Base-by-base conservation (phyloP, 2,329 filamentous ascomycete species). In the Monosporascus sp. region DNA sequence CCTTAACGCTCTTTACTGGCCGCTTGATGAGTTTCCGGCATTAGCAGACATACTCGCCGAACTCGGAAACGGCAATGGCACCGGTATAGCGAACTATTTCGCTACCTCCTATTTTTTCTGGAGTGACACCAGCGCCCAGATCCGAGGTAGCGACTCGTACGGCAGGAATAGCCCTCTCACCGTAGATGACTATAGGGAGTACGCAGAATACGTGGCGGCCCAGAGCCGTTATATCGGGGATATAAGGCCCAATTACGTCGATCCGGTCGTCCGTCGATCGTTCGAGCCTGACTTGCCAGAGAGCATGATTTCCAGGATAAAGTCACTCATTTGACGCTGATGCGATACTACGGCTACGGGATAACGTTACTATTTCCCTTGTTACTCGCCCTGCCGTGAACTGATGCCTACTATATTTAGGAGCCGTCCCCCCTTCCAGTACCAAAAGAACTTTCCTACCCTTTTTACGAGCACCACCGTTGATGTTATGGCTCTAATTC, bases 381-480 rank as follows among this genome's bases (percentile, higher is more conserved):
- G 31, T 34, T 34, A 34, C 31, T 14, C 31, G 11, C 9, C 14
- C 14, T 14, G 31, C 31, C 31, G 31, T 34, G 31, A 5, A 5
- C 31, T 34, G 14, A 34, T 34, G 31, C 14, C 31, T 34, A 11
- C 31, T 34, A 11, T 14, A 4, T 34, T 31, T 34, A 34, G 31
- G 31, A 14, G 11, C 31, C 4, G 11, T 34, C 5, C 31, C 31
- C 4, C 31, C 31, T 1, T 34, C 27, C 27, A 34, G 31, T 34
- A 31, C 64, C 18, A 59, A 38, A 11, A 71, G 66, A 11, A 60
- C 68, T 72, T 70, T 51, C 71, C 71, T 14, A 62, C 73, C 34
- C 60, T 74, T 6, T 72, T 73, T 53, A 44, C 70, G 31, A 70
- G 70, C 48, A 74, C 72, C 31, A 72, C 67, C 4, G 57, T 65